Percentiles rank a stretch among this genome's conserved stretches.
phyloP scores from a whole-genome alignment of 1,139 yeast species.

The Kodamaea anthophila region DNA sequence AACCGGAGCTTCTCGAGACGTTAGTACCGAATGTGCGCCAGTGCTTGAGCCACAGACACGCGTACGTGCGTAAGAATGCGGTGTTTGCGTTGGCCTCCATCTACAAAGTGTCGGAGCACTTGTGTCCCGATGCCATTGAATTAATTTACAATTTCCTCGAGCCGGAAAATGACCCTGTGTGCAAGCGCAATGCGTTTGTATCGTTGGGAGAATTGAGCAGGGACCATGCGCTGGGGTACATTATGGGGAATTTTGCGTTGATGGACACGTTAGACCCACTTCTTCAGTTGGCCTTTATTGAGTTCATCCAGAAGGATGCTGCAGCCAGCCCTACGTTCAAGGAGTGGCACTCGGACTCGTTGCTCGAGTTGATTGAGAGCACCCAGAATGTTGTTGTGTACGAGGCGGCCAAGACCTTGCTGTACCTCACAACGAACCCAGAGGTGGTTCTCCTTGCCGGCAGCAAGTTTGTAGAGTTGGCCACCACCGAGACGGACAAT shows the following conservation, averaged over 20 bases:
- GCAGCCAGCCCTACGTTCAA: slow-evolving; percentile 55
- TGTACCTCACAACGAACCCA: slow-evolving; percentile 65
- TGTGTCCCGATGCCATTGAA: slow-evolving; percentile 93
- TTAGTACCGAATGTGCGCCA: slow-evolving; percentile 88
- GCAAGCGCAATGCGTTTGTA: slow-evolving; percentile 93
- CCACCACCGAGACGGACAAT: slow-evolving; percentile 87
- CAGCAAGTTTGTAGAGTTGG: slow-evolving; percentile 77
- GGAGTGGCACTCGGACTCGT: slow-evolving; percentile 64
- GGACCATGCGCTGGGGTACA: slow-evolving; percentile 74
- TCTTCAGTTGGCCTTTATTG: slow-evolving; percentile 84
- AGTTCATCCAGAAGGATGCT: slow-evolving; percentile 85
- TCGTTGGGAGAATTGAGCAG: slow-evolving; percentile 80
- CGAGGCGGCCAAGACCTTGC: slow-evolving; percentile 86
- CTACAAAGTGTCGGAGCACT: slow-evolving; percentile 73
- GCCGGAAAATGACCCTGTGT: slow-evolving; percentile 86
- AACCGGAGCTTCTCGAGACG: slow-evolving; percentile 91
- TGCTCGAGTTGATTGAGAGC: slow-evolving; percentile 68
- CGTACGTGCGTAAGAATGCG: slow-evolving; percentile 96
- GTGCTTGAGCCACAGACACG: slow-evolving; percentile 93
- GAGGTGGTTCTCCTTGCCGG: slow-evolving; percentile 71
- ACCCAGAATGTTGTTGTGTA: slow-evolving; percentile 73
- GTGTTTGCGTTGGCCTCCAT: slow-evolving; percentile 86
- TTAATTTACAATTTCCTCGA: slow-evolving; percentile 66
- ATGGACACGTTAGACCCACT: slow-evolving; percentile 75
- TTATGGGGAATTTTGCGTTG: slow-evolving; percentile 62